These are phyloP conservation scores for Neurospora crassa DNA, from an alignment of 2,329 filamentous ascomycete genomes.

Conservation along the genomic window DNA sequence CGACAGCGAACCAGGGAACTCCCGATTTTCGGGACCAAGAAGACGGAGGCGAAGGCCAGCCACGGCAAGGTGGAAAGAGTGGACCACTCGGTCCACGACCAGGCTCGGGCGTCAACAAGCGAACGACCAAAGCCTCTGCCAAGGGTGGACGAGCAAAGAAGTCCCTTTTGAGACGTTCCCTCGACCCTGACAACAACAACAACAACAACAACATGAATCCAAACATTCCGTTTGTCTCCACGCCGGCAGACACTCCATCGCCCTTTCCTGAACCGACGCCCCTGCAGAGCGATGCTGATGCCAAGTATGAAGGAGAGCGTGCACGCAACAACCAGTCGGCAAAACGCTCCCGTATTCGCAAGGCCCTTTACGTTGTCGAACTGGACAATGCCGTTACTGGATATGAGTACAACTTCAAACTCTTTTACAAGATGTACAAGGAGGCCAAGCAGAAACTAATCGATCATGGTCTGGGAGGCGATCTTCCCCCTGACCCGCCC, in stretches of 20 bases:
- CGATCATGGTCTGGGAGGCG: neutral
- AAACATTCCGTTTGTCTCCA: neutral
- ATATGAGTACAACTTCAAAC: neutral
- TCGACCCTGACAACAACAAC: neutral
- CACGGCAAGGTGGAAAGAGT: neutral
- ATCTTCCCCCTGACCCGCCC: neutral
- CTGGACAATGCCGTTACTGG: constrained; percentile 3
- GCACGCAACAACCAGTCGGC: constrained; percentile 3
- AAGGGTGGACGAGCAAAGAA: neutral
- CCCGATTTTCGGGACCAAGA: neutral
- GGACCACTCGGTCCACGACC: neutral
- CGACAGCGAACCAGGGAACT: neutral
- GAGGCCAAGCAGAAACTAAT: neutral
- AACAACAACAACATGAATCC: neutral
- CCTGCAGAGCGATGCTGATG: neutral
- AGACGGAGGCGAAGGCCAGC: neutral
- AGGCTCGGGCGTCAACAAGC: neutral
- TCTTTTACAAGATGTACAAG: neutral
- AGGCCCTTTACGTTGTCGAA: constrained; percentile 2
- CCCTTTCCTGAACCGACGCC: neutral
- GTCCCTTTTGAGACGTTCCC: neutral
- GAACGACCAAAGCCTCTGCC: neutral
- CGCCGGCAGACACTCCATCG: neutral
- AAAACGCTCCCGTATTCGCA: neutral
- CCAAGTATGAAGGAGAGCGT: neutral